These are phyloP conservation scores for Tulasnella sp. DNA, from an alignment of 768 basidiomycete genomes.

Conservation along the genomic window DNA sequence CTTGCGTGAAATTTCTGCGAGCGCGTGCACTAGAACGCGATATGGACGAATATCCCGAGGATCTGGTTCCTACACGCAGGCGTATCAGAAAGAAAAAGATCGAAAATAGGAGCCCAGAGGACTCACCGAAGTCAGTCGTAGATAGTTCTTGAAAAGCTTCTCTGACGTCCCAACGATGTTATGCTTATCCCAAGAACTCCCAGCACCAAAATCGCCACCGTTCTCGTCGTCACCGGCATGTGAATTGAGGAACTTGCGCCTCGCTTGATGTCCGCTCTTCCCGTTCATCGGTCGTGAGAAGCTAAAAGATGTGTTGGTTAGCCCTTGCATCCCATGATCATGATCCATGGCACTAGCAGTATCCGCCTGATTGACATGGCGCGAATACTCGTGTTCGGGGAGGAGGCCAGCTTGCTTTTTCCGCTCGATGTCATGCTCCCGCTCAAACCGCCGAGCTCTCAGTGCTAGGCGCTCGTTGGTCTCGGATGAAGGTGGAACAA, in stretches of 20 bases:
- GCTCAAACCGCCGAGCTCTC: slow-evolving; percentile 79
- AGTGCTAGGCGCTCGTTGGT: slow-evolving; percentile 57
- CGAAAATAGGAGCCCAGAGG: background rate
- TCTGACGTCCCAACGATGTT: slow-evolving; percentile 89
- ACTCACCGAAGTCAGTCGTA: slow-evolving; percentile 76
- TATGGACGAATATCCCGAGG: slow-evolving; percentile 90
- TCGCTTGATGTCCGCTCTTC: slow-evolving; percentile 48
- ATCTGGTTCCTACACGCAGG: slow-evolving; percentile 70
- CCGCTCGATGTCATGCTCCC: slow-evolving; percentile 78
- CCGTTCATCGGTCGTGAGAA: background rate
- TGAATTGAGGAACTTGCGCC: slow-evolving; percentile 34
- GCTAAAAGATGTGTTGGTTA: slow-evolving; percentile 10
- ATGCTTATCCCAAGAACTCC: slow-evolving; percentile 68
- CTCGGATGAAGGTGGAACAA: slow-evolving; percentile 29
- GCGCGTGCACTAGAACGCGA: slow-evolving; percentile 68
- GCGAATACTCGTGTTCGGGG: slow-evolving; percentile 20
- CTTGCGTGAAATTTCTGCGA: slow-evolving; percentile 72
- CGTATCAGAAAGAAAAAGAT: background rate
- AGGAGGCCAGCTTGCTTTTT: slow-evolving; percentile 29
- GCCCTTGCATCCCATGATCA: slow-evolving; percentile 21
- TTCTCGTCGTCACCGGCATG: slow-evolving; percentile 12
- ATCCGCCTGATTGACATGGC: slow-evolving; percentile 16
- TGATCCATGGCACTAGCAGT: background rate
- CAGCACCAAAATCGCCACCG: slow-evolving; percentile 17
- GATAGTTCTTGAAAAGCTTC: slow-evolving; percentile 90